Evolutionary conservation across 1,139 yeast genomes (phyloP).

Genomic region (Arxiozyma bovina): DNA sequence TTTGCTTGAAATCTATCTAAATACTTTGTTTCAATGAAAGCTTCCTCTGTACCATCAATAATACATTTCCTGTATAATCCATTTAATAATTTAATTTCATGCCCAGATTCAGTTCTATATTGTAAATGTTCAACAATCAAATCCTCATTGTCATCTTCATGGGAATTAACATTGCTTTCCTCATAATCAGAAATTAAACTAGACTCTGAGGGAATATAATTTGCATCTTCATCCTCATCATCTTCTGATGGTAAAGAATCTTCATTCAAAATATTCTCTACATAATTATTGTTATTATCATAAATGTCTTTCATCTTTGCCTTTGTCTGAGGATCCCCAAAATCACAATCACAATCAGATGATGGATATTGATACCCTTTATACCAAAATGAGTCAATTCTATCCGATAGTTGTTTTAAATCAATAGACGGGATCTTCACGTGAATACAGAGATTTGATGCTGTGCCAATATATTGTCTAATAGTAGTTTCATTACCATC

Average conservation of each 20-base stretch:
- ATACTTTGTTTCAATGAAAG: slow-evolving; percentile 13
- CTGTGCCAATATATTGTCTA: slow-evolving; percentile 11
- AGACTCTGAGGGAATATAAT: not conserved
- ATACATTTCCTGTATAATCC: slow-evolving; percentile 17
- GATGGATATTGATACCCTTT: slow-evolving; percentile 9
- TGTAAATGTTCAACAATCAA: not conserved
- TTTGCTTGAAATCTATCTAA: slow-evolving; percentile 9
- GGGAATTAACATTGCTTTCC: not conserved
- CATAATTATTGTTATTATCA: not conserved
- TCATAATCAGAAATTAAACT: not conserved
- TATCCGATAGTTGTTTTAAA: slow-evolving; percentile 10
- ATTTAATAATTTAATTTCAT: slow-evolving; percentile 7
- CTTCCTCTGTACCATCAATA: slow-evolving; percentile 16
- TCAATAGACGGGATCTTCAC: slow-evolving; percentile 18
- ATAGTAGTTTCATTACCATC: slow-evolving; percentile 18
- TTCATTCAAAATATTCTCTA: slow-evolving; percentile 1
- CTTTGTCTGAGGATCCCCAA: not conserved
- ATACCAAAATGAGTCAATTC: slow-evolving; percentile 25
- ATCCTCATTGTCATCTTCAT: not conserved
- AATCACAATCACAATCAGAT: not conserved
- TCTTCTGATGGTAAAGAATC: not conserved
- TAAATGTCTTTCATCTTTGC: slow-evolving; percentile 1
- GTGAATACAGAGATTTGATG: slow-evolving; percentile 18
- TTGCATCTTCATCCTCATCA: not conserved
- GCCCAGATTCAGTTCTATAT: slow-evolving; percentile 12